Conservation (phyloP, 176 grass and related monocot genomes). For the Oryza meridionalis region DNA sequence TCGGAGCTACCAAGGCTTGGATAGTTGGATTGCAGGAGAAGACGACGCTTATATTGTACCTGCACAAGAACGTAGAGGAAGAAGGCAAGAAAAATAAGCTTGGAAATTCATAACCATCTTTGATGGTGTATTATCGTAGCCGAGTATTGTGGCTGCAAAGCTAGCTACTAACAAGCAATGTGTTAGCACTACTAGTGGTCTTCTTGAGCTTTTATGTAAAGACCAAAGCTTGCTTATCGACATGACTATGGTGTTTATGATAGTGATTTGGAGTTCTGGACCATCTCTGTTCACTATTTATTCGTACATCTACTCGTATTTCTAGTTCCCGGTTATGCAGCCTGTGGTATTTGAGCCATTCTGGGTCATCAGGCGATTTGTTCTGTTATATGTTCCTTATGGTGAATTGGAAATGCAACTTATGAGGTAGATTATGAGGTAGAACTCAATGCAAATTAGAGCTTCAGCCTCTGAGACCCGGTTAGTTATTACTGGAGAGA, state of each 20-base stretch:
- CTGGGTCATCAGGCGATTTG: too few relatives aligned
- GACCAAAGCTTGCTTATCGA: neutral
- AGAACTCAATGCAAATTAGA: too few relatives aligned
- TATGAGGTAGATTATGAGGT: too few relatives aligned
- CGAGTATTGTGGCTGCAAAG: neutral
- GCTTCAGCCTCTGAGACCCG: too few relatives aligned
- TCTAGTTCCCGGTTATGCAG: neutral
- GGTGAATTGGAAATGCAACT: too few relatives aligned
- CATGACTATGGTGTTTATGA: neutral
- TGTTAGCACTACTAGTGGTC: neutral
- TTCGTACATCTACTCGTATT: neutral
- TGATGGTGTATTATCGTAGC: neutral
- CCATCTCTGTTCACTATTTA: neutral
- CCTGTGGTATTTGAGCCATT: neutral
- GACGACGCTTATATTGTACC: neutral
- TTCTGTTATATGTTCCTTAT: too few relatives aligned
- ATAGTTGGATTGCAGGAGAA: constrained; percentile 1
- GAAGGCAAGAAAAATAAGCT: neutral
- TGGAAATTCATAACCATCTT: constrained; percentile 9
- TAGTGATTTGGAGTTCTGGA: neutral
- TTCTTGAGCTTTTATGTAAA: neutral
- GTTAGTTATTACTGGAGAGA: too few relatives aligned
- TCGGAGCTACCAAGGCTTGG: constrained; percentile 41
- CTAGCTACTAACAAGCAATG: too few relatives aligned
- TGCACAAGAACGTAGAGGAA: neutral